phyloP scores from a whole-genome alignment of 257 asterid species.

The Solanum commersonii region DNA sequence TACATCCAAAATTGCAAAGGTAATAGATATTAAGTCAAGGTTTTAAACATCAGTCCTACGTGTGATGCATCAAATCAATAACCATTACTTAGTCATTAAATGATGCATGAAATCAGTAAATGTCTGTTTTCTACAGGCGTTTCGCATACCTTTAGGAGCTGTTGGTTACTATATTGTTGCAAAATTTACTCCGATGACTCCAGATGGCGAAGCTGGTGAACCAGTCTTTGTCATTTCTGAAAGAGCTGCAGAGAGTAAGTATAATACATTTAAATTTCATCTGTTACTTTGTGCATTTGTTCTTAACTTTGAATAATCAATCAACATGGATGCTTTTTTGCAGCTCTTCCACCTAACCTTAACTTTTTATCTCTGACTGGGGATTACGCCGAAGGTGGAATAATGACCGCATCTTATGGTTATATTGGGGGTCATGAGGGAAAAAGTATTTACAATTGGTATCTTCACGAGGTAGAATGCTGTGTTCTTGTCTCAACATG shows the following conservation, averaged over 20 bases:
- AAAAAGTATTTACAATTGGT: constrained; percentile 78
- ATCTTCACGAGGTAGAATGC: constrained; percentile 66
- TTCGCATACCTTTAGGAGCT: constrained; percentile 92
- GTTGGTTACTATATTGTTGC: constrained; percentile 76
- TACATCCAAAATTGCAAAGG: constrained; percentile 93
- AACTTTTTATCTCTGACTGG: constrained; percentile 90
- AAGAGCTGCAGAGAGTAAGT: constrained; percentile 67
- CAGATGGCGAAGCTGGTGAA: constrained; percentile 97
- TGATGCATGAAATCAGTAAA: not conserved
- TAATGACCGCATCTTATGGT: constrained; percentile 90
- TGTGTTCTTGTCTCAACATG: not conserved
- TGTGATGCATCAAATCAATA: not conserved
- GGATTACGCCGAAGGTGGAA: constrained; percentile 74
- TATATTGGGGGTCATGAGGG: constrained; percentile 98
- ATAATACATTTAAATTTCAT: not conserved
- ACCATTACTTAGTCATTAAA: not conserved
- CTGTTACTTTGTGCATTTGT: not conserved
- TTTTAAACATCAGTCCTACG: not conserved
- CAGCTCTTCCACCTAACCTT: constrained; percentile 95
- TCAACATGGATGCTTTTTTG: constrained; percentile 16
- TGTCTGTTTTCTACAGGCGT: constrained; percentile 45
- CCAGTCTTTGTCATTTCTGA: constrained; percentile 78
- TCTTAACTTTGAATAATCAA: not conserved
- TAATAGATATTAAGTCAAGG: constrained; percentile 8
- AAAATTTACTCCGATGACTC: constrained; percentile 93